phyloP scores from a whole-genome alignment of 257 asterid species.

The Solanum verrucosum region DNA sequence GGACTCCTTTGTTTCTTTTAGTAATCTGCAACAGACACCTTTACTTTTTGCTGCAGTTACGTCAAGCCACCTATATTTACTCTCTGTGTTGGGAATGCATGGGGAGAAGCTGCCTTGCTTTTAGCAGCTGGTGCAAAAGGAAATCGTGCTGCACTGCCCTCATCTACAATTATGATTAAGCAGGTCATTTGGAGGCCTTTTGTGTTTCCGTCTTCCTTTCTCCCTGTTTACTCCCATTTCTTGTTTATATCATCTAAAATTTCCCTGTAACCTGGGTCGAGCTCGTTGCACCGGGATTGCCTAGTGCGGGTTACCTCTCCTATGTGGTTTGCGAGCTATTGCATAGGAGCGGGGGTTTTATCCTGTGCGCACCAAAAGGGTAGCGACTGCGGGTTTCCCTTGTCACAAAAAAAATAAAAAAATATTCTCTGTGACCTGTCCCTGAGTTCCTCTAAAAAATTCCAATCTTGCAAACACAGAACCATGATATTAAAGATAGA shows the following conservation, averaged over 20 bases:
- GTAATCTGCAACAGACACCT: neutral
- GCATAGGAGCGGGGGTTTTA: neutral
- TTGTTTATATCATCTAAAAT: neutral
- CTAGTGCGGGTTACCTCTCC: neutral
- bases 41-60: slow-evolving; percentile 30
- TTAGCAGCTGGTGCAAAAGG: slow-evolving; percentile 98
- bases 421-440: neutral
- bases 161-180: slow-evolving; percentile 90
- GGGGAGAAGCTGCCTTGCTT: slow-evolving; percentile 99
- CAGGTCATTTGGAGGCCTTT: slow-evolving; percentile 36
- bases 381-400: neutral
- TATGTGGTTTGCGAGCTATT: neutral
- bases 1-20: neutral
- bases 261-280: neutral
- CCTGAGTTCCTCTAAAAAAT: neutral
- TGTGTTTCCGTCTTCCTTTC: neutral
- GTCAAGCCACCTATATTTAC: slow-evolving; percentile 90
- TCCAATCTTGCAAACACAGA: neutral
- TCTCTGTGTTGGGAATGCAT: slow-evolving; percentile 93
- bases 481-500: neutral
- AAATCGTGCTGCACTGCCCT: slow-evolving; percentile 90
- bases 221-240: neutral
- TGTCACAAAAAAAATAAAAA: no score
- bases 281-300: neutral
- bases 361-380: neutral